Percentiles rank a stretch among this genome's conserved stretches.
phyloP scores from a whole-genome alignment of 352 stramenopile genomes.

The Pythium grandisporangium region DNA sequence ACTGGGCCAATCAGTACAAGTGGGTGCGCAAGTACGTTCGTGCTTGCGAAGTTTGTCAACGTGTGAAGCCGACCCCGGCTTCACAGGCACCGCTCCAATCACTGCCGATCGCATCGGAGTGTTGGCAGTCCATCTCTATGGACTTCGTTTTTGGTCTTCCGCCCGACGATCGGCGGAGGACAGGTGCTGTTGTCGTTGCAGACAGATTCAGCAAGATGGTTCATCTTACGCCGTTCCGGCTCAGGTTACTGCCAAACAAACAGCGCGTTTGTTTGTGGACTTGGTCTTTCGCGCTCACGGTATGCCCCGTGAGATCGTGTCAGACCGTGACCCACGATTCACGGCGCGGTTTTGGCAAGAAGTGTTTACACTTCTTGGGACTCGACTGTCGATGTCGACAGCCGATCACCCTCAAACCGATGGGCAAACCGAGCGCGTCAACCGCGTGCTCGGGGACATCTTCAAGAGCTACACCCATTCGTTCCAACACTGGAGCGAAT shows the following conservation, averaged over 20 bases:
- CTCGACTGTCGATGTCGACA: background rate
- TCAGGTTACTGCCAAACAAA: background rate
- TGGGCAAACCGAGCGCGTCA: constrained; percentile 1
- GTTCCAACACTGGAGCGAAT: constrained; percentile 4
- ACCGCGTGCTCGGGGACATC: constrained; percentile 9
- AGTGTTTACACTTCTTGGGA: background rate
- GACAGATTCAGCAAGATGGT: constrained; percentile 9
- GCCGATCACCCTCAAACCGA: background rate
- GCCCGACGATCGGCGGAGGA: background rate
- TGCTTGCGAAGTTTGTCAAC: constrained; percentile 15
- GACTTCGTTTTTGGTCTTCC: constrained; percentile 16
- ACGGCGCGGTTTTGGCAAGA: background rate
- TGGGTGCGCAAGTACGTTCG: constrained; percentile 10
- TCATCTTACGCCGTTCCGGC: background rate
- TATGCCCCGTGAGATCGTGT: background rate
- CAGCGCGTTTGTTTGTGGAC: constrained; percentile 1
- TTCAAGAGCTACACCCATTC: constrained; percentile 5
- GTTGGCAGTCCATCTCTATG: constrained; percentile 10
- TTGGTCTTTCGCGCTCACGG: constrained; percentile 1
- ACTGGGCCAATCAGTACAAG: constrained; percentile 15
- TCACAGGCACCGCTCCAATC: constrained; percentile 5
- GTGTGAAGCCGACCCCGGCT: constrained; percentile 8
- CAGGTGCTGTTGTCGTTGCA: constrained; percentile 5
- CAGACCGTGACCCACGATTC: background rate
- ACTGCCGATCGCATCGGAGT: too few relatives aligned